Base-by-base conservation (phyloP, 2,329 filamentous ascomycete genomes). In the Cercospora brassicicola region DNA sequence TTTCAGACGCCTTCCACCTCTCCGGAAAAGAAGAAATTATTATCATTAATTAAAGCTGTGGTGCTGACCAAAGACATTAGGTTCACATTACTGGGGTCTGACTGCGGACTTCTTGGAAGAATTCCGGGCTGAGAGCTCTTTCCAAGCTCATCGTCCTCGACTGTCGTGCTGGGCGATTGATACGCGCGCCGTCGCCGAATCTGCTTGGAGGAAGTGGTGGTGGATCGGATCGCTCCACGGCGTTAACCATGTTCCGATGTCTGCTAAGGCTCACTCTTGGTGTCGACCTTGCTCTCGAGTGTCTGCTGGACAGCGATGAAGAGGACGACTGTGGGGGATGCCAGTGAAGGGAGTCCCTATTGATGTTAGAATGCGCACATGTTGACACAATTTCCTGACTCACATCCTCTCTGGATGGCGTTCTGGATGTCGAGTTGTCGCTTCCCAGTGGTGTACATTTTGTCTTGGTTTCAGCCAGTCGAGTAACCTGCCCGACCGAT, bases 401-500 rank as follows among this genome's bases (percentile, higher is more conserved):
- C 53, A 57, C 53, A 57, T n/a, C n/a, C 53, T 33, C 26, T 30
- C 26, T 20, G 28, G 31, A 31, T 53, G 45, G 18, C 62, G 42
- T 11, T 63, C 45, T 23, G 60, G 20, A 20, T 63, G 18, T 33
- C 18, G 31, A 10, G 62, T 56, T 20, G 62, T 31, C 28, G 51
- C 23, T 13, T 56, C 30, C 62, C 62, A 64, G 20, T 39, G 48
- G 20, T 64, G 62, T 20, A 64, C 13, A 13, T 23, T 45, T 33
- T 64, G 48, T 39, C 39, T 64, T 18, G 62, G 62, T 18, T 33
- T 18, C 9, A 64, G 30, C 62, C 62, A 45, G 8, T 64, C 62
- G 8, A 64, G 62, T 18, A 64, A 51, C 31, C 31, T 64, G 9
- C 62, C 62, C 13, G 62, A 64, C 7, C 62, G 62, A 31, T 64